Evolutionary conservation across 352 stramenopile species (phyloP).

Genomic region (Achlya hypogyna): DNA sequence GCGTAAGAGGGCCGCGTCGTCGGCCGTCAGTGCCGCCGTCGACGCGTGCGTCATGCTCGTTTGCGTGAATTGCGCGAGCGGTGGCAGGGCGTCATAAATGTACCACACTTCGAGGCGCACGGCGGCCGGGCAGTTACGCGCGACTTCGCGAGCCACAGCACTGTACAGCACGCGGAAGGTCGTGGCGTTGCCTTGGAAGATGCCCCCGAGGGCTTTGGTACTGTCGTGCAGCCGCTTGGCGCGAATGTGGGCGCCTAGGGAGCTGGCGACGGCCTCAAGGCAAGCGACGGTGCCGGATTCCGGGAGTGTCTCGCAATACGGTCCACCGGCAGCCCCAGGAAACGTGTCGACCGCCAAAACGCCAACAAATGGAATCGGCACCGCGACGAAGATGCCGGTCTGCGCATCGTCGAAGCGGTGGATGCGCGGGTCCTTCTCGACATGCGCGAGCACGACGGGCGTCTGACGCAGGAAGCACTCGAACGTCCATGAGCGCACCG

Average conservation of each 20-base stretch:
- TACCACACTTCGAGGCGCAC: slow-evolving; percentile 21
- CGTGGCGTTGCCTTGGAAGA: slow-evolving; percentile 55
- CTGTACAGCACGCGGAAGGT: slow-evolving; percentile 34
- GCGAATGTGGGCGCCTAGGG: slow-evolving; percentile 39
- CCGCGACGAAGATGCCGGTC: slow-evolving; percentile 42
- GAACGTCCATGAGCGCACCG: slow-evolving; percentile 38
- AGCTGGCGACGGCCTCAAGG: slow-evolving; percentile 36
- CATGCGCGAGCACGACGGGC: slow-evolving; percentile 38
- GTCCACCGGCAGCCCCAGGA: slow-evolving; percentile 37
- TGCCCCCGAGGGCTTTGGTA: slow-evolving; percentile 21
- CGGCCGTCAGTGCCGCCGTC: neutral
- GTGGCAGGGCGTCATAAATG: neutral
- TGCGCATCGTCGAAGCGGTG: slow-evolving; percentile 24
- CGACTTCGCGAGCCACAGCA: slow-evolving; percentile 29
- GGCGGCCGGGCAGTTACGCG: slow-evolving; percentile 34
- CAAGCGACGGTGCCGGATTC: slow-evolving; percentile 50
- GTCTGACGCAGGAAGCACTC: slow-evolving; percentile 40
- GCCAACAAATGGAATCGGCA: slow-evolving; percentile 63
- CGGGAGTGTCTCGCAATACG: slow-evolving; percentile 36
- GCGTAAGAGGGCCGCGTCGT: neutral
- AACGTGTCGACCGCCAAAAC: slow-evolving; percentile 59
- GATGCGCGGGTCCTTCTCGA: slow-evolving; percentile 29
- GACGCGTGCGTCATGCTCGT: neutral
- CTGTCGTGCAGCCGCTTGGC: slow-evolving; percentile 24
- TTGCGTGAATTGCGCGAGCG: neutral